Conservation (phyloP, 208 protist species). For the Leishmania lainsoni region DNA sequence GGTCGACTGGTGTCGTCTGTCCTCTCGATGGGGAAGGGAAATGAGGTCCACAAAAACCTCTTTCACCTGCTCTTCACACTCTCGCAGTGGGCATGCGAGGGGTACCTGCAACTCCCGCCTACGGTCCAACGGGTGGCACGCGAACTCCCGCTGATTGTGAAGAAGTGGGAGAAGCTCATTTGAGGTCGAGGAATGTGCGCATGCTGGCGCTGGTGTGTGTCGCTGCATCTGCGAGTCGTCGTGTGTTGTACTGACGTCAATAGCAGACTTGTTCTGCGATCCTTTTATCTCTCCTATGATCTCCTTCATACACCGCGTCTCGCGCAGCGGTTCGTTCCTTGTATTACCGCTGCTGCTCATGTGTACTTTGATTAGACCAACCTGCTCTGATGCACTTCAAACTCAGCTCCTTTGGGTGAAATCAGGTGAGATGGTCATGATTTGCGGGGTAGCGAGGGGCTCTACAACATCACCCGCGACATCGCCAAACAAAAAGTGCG, state of each 20-base stretch:
- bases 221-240: neutral
- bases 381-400: neutral
- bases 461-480: too few relatives aligned
- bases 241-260: neutral
- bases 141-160: conserved; percentile 52
- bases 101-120: conserved; percentile 13
- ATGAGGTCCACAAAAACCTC: conserved; percentile 35
- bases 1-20: conserved; percentile 25
- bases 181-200: neutral
- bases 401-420: neutral
- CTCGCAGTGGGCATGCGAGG: conserved; percentile 52
- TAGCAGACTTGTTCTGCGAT: neutral
- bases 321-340: neutral
- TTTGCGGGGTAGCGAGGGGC: neutral
- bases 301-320: neutral
- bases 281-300: neutral
- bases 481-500: too few relatives aligned
- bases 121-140: conserved; percentile 33
- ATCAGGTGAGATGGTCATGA: neutral
- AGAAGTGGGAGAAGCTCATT: conserved; percentile 23
- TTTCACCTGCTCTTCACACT: conserved; percentile 57
- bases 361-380: neutral
- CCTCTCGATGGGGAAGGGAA: conserved; percentile 23
- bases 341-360: neutral
- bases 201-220: neutral